These are phyloP conservation scores for Talaromyces sp. DNA, from an alignment of 2,329 filamentous ascomycete species.

Conservation along the genomic window DNA sequence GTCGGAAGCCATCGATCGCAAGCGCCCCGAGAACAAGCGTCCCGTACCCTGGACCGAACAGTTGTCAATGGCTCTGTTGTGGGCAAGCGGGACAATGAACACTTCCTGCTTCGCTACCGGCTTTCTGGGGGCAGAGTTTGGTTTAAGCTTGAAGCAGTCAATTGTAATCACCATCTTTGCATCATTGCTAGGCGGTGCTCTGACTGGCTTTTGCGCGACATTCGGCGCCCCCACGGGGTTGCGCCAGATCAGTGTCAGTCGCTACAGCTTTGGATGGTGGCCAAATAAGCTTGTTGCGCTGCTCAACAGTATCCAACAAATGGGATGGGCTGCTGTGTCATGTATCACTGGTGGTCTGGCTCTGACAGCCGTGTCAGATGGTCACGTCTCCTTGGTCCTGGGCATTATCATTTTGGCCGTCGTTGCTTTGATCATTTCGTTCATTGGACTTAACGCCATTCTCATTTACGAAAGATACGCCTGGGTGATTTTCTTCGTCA, in stretches of 20 bases:
- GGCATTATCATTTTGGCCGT: constrained; percentile 25
- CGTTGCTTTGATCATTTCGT: constrained; percentile 20
- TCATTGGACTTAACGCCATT: constrained; percentile 22
- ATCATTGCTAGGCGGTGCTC: constrained; percentile 39
- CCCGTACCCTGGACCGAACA: constrained; percentile 32
- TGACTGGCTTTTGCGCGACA: constrained; percentile 46
- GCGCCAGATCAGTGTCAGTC: constrained; percentile 46
- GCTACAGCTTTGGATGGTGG: constrained; percentile 48
- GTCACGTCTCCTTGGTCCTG: constrained; percentile 18
- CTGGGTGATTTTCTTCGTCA: constrained; percentile 25
- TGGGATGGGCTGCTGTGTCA: constrained; percentile 24
- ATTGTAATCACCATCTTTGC: constrained; percentile 43
- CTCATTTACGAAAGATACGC: constrained; percentile 25
- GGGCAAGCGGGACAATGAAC: constrained; percentile 49
- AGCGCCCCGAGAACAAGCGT: constrained; percentile 39
- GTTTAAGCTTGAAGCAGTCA: constrained; percentile 40
- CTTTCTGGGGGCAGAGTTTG: constrained; percentile 47
- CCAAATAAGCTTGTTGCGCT: constrained; percentile 46
- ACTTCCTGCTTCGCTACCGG: constrained; percentile 48
- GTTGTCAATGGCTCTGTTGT: constrained; percentile 47
- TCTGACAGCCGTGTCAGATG: constrained; percentile 27
- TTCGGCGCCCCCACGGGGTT: constrained; percentile 47
- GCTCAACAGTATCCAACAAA: constrained; percentile 29
- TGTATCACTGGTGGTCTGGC: constrained; percentile 29
- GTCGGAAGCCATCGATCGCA: constrained; percentile 42